Conservation (phyloP, 78 protist species). For the Dictyostelium capitatum region DNA sequence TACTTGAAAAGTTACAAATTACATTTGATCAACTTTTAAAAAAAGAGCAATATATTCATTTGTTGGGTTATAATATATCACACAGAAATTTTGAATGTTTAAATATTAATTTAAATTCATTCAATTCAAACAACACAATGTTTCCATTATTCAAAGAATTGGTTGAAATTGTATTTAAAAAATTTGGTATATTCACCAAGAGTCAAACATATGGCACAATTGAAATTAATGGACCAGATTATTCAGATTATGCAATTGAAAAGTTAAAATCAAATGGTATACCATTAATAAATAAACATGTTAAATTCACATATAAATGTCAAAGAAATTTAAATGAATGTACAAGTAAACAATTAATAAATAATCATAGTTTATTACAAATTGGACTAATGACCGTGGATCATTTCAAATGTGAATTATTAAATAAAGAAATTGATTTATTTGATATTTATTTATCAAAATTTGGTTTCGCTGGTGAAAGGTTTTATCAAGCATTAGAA, state of each 20-base stretch:
- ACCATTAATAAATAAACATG: neutral
- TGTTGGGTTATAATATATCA: too few relatives aligned
- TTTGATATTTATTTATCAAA: neutral
- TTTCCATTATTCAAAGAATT: neutral
- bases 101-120: neutral
- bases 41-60: too few relatives aligned
- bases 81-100: too few relatives aligned
- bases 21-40: too few relatives aligned
- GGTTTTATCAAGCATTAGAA: neutral
- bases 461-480: neutral
- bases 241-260: neutral
- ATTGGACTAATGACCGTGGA: neutral
- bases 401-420: neutral
- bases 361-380: neutral
- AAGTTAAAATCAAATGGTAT: neutral
- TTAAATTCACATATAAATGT: neutral
- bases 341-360: neutral
- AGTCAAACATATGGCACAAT: too few relatives aligned
- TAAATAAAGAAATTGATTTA: neutral
- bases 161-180: neutral
- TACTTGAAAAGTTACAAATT: neutral
- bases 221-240: neutral
- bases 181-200: neutral
- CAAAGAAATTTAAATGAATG: neutral
- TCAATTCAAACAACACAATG: neutral